Percentiles rank a stretch among this genome's conserved stretches.
These are phyloP conservation scores for Clitoria ternatea DNA, from an alignment of 306 rosid species.

Conservation along the genomic window DNA sequence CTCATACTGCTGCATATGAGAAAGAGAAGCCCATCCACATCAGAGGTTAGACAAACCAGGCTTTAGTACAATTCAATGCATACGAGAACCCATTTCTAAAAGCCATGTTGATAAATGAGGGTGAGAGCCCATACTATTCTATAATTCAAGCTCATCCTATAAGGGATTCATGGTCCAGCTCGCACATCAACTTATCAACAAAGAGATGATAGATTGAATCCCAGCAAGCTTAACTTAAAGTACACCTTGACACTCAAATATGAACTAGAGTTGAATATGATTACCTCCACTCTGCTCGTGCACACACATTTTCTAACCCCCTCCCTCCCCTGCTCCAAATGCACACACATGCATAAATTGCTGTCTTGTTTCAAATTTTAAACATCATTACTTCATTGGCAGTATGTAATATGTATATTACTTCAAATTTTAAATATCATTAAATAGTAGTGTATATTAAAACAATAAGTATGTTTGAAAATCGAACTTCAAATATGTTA, in stretches of 20 bases:
- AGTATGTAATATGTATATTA: not conserved
- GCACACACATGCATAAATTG: not conserved
- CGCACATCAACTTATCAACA: slow-evolving; percentile 20
- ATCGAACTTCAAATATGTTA: slow-evolving; percentile 11
- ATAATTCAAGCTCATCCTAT: not conserved
- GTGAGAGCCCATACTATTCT: not conserved
- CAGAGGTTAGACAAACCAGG: not conserved
- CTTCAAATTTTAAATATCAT: no score
- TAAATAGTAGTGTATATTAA: not conserved
- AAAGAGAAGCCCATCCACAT: slow-evolving; percentile 10
- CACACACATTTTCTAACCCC: no score
- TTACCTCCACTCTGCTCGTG: not conserved
- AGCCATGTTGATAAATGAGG: not conserved
- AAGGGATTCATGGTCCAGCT: not conserved
- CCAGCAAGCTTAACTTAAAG: not conserved
- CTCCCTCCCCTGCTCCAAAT: not conserved
- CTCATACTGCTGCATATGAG: slow-evolving; percentile 20
- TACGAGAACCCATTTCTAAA: not conserved
- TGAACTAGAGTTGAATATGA: not conserved
- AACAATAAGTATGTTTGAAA: not conserved
- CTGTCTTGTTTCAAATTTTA: no score
- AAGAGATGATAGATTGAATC: slow-evolving; percentile 7
- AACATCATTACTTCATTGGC: not conserved
- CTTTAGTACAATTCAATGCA: not conserved
- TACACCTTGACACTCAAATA: slow-evolving; percentile 16